Base-by-base conservation (phyloP, 441 rosid species). In the Populus hybrid region DNA sequence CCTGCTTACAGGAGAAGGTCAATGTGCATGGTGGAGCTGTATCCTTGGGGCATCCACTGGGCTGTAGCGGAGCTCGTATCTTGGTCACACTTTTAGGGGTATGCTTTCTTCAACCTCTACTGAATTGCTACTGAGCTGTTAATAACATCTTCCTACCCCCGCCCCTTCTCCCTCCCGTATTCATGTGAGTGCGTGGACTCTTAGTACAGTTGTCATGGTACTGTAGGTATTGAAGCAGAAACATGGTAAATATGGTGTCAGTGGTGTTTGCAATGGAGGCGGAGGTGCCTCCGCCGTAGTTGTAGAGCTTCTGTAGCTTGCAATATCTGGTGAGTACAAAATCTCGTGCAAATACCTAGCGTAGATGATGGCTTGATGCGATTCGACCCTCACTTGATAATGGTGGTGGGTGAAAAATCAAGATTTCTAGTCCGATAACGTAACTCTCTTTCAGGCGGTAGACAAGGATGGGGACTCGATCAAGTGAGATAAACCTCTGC, bases 41-140 rank as follows among this genome's bases (percentile, higher is more conserved):
- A 67, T 85, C 99, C 0, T 85, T 96, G 84, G 99, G 99, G 70
- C 98, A 96, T 84, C 98, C 99, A 77, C 84, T 93, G 77, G 99
- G 98, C 53, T 96, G 99, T 91, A 93, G 99, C 42, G 98, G 98
- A 42, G 99, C 98, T 50, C 98, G 98, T 78, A 91, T 97, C 75
- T 76, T 94, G 86, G 86, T 93, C 85, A 92, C 98, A 65, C 93
- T 94, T 80, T 87, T 96, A 81, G 99, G 99, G 88, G 93, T 91
- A 84, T 50, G 67, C 73, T 21, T 72, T 19, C 6, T 11, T 1
- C 63, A 26, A 5, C 12, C 66, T 68, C 67, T 24, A 18, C 11
- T 36, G 40, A 69, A 59, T 30, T 68, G 71, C 40, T 28, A 14
- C 34, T 14, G 57, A 4, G 57, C 57, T 46, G 57, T 46, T 14